Evolutionary conservation across 2,329 filamentous ascomycete species (phyloP).

Genomic region (Mollisiaceae sp.): DNA sequence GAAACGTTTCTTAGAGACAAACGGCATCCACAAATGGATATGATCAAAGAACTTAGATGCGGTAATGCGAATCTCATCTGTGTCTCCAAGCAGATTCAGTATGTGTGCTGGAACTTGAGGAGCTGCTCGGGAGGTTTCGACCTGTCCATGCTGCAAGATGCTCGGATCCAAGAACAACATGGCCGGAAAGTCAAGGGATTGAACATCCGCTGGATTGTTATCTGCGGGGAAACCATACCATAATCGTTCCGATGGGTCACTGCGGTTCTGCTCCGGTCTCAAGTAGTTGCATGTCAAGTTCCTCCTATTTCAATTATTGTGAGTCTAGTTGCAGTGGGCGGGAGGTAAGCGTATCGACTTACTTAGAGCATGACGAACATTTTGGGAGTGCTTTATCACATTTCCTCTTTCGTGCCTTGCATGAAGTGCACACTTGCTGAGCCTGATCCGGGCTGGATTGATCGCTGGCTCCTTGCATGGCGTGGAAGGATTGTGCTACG

Average conservation of each 20-base stretch:
- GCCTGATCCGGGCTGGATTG: conserved; percentile 10
- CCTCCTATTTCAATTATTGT: background rate
- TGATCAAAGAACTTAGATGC: conserved; percentile 20
- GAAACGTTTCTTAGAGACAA: conserved; percentile 28
- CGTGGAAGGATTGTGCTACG: background rate
- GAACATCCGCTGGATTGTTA: background rate
- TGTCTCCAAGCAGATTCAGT: background rate
- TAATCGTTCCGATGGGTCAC: background rate
- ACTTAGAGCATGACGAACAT: conserved; percentile 16
- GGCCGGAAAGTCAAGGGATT: conserved; percentile 14
- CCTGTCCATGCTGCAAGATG: conserved; percentile 17
- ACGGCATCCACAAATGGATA: conserved; percentile 25
- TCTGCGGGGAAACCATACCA: background rate
- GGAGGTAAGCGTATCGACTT: background rate
- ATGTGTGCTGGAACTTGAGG: background rate
- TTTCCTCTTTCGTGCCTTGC: conserved; percentile 19
- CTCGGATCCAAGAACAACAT: conserved; percentile 22
- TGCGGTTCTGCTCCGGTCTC: background rate
- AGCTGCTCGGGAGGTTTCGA: conserved; percentile 7
- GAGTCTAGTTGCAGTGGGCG: background rate
- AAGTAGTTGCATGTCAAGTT: background rate
- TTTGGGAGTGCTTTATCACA: conserved; percentile 20
- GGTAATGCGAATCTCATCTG: conserved; percentile 1
- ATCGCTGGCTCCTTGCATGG: conserved; percentile 3
- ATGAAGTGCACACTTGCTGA: conserved; percentile 14